These are phyloP conservation scores for Geum urbanum DNA, from an alignment of 306 rosid genomes.

Conservation along the genomic window DNA sequence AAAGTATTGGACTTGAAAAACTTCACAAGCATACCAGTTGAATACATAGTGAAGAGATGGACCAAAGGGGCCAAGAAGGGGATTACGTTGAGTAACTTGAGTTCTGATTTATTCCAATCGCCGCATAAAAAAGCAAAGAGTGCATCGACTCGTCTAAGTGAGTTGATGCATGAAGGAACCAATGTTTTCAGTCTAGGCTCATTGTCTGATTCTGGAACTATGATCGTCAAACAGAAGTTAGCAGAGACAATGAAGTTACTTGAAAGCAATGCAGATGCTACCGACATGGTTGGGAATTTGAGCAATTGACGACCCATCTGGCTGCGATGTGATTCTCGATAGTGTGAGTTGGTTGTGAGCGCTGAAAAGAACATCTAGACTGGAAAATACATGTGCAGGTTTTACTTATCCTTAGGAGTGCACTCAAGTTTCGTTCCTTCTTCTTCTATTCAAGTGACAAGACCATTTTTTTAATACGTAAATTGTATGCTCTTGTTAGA, in stretches of 20 bases:
- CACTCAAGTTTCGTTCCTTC: no score
- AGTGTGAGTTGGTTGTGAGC: neutral
- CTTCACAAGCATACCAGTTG: constrained; percentile 11
- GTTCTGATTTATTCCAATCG: no score
- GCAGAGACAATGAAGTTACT: neutral
- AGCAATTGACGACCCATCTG: no score
- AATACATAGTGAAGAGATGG: constrained; percentile 25
- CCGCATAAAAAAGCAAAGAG: no score
- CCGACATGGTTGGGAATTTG: neutral
- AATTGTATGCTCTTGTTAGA: no score
- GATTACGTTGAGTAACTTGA: neutral
- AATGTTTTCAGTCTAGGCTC: neutral
- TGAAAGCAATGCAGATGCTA: neutral
- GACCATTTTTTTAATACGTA: no score
- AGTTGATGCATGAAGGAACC: neutral
- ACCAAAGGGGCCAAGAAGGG: constrained; percentile 25
- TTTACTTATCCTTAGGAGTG: no score
- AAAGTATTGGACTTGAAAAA: constrained; percentile 26
- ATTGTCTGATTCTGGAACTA: neutral
- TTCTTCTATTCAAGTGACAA: no score
- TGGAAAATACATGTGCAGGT: no score
- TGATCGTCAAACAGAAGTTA: neutral
- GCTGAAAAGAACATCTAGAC: no score
- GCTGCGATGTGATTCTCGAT: neutral
- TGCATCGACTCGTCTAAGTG: neutral